These are phyloP conservation scores for Pleurostoma richardsiae DNA, from an alignment of 2,329 filamentous ascomycete genomes.

Conservation along the genomic window DNA sequence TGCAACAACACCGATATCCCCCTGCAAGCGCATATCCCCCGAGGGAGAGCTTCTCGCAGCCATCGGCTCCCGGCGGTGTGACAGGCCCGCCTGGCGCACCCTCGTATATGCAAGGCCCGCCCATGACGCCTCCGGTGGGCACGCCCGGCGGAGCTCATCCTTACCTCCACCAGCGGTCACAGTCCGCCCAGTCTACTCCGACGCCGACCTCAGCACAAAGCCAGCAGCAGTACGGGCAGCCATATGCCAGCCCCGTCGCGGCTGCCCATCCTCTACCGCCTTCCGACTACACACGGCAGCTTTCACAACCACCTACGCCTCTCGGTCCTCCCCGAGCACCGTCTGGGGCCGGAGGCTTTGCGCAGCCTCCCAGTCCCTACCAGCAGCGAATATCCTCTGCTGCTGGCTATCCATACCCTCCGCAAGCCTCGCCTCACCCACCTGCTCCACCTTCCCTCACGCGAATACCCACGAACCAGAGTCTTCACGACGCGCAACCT, in stretches of 20 bases:
- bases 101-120: constrained; percentile 33
- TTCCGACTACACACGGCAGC: constrained; percentile 38
- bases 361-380: constrained; percentile 56
- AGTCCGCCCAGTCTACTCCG: constrained; percentile 52
- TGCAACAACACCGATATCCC: constrained; percentile 47
- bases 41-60: constrained; percentile 41
- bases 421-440: constrained; percentile 26
- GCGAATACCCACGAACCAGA: constrained; percentile 34
- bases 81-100: constrained; percentile 24
- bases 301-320: constrained; percentile 51
- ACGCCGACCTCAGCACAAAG: constrained; percentile 60
- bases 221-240: constrained; percentile 47
- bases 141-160: constrained; percentile 32
- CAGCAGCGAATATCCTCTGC: constrained; percentile 40
- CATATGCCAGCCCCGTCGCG: constrained; percentile 47
- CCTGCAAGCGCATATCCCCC: constrained; percentile 35
- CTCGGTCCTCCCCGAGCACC: constrained; percentile 45
- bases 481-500: constrained; percentile 34
- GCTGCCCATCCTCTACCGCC: constrained; percentile 34
- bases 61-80: constrained; percentile 19
- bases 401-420: constrained; percentile 26
- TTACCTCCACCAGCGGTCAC: constrained; percentile 42
- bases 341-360: constrained; percentile 31
- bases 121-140: constrained; percentile 42
- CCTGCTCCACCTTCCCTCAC: constrained; percentile 30